Evolutionary conservation across 208 protist species (phyloP).

Genomic region (Wallacemonas sp.): DNA sequence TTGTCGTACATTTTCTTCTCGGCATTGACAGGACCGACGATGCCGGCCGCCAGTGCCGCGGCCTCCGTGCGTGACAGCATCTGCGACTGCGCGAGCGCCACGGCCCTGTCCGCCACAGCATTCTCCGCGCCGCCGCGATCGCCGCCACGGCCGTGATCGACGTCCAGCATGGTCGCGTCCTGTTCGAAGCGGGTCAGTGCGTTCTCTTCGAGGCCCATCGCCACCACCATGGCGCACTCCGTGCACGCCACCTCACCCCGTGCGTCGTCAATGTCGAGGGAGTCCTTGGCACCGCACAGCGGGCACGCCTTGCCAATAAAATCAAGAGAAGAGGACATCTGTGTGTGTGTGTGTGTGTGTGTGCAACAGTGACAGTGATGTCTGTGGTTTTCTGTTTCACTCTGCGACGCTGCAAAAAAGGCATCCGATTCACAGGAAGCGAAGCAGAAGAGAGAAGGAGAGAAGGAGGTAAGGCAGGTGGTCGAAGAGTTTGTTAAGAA

Average conservation of each 20-base stretch:
- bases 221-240: conserved; percentile 72
- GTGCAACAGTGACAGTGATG: too few relatives aligned
- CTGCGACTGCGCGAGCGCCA: conserved; percentile 24
- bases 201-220: conserved; percentile 83
- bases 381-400: too few relatives aligned
- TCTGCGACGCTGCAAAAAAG: too few relatives aligned
- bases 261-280: conserved; percentile 69
- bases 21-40: conserved; percentile 16
- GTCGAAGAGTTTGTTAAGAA: too few relatives aligned
- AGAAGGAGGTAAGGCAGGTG: too few relatives aligned
- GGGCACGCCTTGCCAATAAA: conserved; percentile 79
- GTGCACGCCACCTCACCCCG: conserved; percentile 82
- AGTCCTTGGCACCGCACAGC: conserved; percentile 73
- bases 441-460: too few relatives aligned
- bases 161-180: conserved; percentile 71
- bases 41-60: conserved; percentile 37
- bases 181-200: conserved; percentile 63
- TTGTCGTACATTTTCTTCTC: conserved; percentile 20
- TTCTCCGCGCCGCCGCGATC: conserved; percentile 17
- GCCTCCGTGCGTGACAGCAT: conserved; percentile 22
- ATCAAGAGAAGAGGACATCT: conserved; percentile 72
- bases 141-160: conserved; percentile 40
- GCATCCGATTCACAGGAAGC: too few relatives aligned
- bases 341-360: too few relatives aligned
- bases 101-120: conserved; percentile 18